Evolutionary conservation across 2,329 filamentous ascomycete genomes (phyloP), one percentile per base, ranked within the genome.

Genomic region (Neocatenulostroma microsporum): DNA sequence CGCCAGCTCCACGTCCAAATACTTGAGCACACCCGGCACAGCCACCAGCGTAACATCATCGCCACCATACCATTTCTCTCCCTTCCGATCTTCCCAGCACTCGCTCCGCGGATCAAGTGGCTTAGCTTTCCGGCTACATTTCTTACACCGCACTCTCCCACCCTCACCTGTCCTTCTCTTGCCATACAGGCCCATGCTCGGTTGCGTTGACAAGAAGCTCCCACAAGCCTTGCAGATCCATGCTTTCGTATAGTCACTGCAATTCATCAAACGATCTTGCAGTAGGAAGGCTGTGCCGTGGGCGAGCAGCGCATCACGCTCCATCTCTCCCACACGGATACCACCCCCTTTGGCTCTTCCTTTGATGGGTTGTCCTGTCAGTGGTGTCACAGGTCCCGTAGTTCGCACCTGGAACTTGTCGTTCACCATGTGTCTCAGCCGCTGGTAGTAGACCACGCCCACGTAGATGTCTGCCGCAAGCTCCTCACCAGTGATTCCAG

Each of bases 301-400:
- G 4, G 91, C 91, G 39, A 98, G 76, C 15, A 98, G 72, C 3
- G 89, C 85, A 62, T 98, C 91, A 49, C 91, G 83, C 68, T 98
- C 91, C 91, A 98, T 98, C 65, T 98, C 91, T 64, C 91, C 91
- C 20, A 98, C 89, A 72, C 91, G 87, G 59, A 98, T 95, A 80
- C 91, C 91, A 67, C 91, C 91, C 57, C 89, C 91, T 64, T 89
- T 85, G 61, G 93, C 91, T 61, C 91, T 75, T 47, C 91, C 91
- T 70, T 96, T 95, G 71, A 98, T 91, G 26, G 91, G 91, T 61
- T 98, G 91, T 21, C 89, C 88, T 0, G 89, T 96, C 12, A 91
- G 78, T 17, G 82, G 77, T 37, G 91, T 91, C 28, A 95, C 82
- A 1, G 88, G 88, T 37, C 91, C 91, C 0, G 91, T 96, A 3